Evolutionary conservation across 345 rosid genomes (phyloP), one percentile per base, ranked within the genome.

Genomic region (Gossypium arboreum): DNA sequence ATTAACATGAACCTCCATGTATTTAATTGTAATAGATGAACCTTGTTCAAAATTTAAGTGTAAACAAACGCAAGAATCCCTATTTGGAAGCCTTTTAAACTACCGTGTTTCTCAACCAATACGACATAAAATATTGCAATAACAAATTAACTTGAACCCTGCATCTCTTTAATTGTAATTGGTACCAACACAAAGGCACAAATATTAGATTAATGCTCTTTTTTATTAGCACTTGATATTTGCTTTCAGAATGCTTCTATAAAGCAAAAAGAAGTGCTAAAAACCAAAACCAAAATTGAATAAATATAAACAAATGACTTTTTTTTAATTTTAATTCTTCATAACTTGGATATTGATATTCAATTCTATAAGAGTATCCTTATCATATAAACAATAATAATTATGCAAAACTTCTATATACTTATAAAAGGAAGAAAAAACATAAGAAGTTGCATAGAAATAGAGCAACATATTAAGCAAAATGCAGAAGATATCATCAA

Each of bases 1-100:
- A 52, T 12, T 3, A 52, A 52, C 57, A 52, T 6, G 24, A 55
- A n/a, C 58, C 58, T 34, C 7, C 41, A 34, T 34, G 41, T 34
- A 34, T 34, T 34, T 4, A 34, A 34, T 4, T 34, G 41, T 34
- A 34, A 34, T 4, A 34, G 41, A 4, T 34, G 41, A 34, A 34
- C 41, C 41, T 34, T 8, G 58, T 55, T n/a, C 24, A 55, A 55
- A 55, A 8, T 1, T 20, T 8, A 55, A n/a, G 34, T 5, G 2
- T 18, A 61, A 12, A 61, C 3, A 22, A 70, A 55, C 41, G 63
- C 74, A 63, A 71, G 12, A 54, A 62, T 58, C 64, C 51, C 72
- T 34, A 74, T 22, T 24, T 3, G n/a, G 41, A 71, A 68, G 54
- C 22, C 72, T 71, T 9, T 16, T 59, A 17, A 76, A 78, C 54